Evolutionary conservation across 345 rosid genomes (phyloP).

Genomic region (Aquilaria malaccensis): DNA sequence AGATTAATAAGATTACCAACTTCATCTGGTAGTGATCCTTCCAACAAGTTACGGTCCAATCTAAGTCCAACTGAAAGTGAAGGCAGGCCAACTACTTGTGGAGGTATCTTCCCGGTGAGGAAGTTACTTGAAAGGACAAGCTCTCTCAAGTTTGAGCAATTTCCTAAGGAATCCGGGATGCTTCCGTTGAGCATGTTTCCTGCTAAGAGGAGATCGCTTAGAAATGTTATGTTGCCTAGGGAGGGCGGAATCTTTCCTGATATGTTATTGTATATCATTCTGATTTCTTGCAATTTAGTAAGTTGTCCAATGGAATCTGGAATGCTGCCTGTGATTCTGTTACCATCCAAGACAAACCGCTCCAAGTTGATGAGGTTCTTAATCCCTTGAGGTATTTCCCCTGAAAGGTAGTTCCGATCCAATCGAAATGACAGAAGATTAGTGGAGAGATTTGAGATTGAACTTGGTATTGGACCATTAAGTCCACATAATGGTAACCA

Average conservation of each 20-base stretch:
- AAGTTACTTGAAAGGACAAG: not conserved
- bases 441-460: constrained; percentile 6
- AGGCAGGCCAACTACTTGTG: not conserved
- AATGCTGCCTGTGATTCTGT: constrained; percentile 10
- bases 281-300: constrained; percentile 4
- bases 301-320: constrained; percentile 14
- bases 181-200: constrained; percentile 7
- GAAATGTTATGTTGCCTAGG: not conserved
- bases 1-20: not conserved
- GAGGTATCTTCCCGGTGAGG: constrained; percentile 8
- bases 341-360: not conserved
- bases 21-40: constrained; percentile 1
- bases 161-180: constrained; percentile 4
- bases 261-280: not conserved
- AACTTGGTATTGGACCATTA: constrained; percentile 6
- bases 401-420: constrained; percentile 1
- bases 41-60: constrained; percentile 10
- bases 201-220: not conserved
- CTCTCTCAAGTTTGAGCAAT: constrained; percentile 4
- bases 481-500: not conserved
- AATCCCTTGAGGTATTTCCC: constrained; percentile 10
- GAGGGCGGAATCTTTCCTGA: constrained; percentile 8
- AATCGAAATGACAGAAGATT: not conserved
- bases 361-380: constrained; percentile 8
- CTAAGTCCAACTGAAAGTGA: not conserved